Base-by-base conservation (phyloP, 164 flowering plant species). In the Annona cherimola region DNA sequence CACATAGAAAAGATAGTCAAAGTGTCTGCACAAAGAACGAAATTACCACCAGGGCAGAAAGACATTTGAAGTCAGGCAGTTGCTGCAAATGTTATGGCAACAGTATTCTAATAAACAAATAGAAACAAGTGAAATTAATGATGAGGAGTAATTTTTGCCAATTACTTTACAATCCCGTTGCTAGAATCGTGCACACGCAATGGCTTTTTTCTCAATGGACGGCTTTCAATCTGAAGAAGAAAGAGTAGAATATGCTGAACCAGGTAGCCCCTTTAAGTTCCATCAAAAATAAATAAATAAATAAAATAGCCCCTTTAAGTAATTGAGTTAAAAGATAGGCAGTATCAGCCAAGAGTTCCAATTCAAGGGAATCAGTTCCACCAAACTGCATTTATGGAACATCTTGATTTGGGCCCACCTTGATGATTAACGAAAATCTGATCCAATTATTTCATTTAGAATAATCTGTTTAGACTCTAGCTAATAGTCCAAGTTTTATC, bases 1-100 rank as follows among this genome's bases (percentile, higher is more conserved):
- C 72, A 92, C 88, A 74, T 94, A 92, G 81, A 94, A 92, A 69
- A 92, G 85, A 77, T 92, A 94, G 76, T 89, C 93, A 71, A 94
- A 94, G 81, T 85, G 85, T 82, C 97, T 94, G 83, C 8, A 66
- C 11, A 20, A 55, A 73, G 20, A 44, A 45, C 35, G 9, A 66
- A 44, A 44, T 4, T 16, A n/a, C 5, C 54, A 44, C 5, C 8
- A 45, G 20, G 35, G 18, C 6, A n/a, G 43, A 50, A n/a, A 66
- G 16, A 12, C 1, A 44, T 18, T 50, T 50, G 57, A 50, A 50
- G 14, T 11, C 57, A 50, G 16, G 57, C 57, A 50, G 14, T 7
- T 62, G 18, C 14, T 40, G 41, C 67, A 42, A 40, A 42, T 9
- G 9, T 40, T 43, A 41, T 64, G n/a, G 57, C 42, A 64, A 64